phyloP scores from a whole-genome alignment of 2,329 filamentous ascomycete species.

The Beauveria pseudobassiana region DNA sequence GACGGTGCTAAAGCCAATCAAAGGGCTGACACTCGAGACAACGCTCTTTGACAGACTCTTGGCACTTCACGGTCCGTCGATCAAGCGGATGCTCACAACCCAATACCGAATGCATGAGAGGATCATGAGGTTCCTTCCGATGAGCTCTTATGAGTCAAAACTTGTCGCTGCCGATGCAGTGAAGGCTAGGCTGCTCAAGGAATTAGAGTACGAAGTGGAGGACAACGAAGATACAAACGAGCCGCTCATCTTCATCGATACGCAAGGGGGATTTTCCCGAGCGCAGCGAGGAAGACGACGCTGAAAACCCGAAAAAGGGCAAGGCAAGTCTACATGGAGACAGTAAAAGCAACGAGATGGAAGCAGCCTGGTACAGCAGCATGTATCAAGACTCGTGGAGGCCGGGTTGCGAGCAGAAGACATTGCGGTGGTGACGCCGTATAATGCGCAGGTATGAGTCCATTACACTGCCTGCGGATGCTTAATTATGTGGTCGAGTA shows the following conservation, averaged over 20 bases:
- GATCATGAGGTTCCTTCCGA: conserved; percentile 91
- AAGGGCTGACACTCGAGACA: conserved; percentile 64
- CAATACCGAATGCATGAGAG: conserved; percentile 97
- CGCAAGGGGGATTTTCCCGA: conserved; percentile 91
- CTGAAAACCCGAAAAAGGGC: conserved; percentile 34
- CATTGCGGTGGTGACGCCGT: conserved; percentile 90
- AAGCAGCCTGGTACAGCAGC: conserved; percentile 73
- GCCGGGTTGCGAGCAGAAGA: conserved; percentile 76
- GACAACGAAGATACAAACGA: conserved; percentile 82
- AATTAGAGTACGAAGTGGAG: conserved; percentile 68
- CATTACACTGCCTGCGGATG: background rate
- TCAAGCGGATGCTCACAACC: conserved; percentile 92
- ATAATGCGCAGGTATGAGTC: conserved; percentile 72
- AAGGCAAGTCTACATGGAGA: conserved; percentile 40
- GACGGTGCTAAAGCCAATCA: conserved; percentile 33
- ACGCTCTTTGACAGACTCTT: conserved; percentile 90
- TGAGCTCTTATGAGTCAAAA: conserved; percentile 78
- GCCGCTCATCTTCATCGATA: conserved; percentile 90
- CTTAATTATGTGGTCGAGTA: conserved; percentile 12
- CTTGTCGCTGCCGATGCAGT: conserved; percentile 77
- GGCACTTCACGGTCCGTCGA: conserved; percentile 66
- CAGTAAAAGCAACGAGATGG: conserved; percentile 88
- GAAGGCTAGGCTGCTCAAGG: conserved; percentile 63
- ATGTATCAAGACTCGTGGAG: conserved; percentile 68
- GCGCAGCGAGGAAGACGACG: conserved; percentile 65